phyloP scores from a whole-genome alignment of 176 grass and related monocot species.

The Oryza australiensis region DNA sequence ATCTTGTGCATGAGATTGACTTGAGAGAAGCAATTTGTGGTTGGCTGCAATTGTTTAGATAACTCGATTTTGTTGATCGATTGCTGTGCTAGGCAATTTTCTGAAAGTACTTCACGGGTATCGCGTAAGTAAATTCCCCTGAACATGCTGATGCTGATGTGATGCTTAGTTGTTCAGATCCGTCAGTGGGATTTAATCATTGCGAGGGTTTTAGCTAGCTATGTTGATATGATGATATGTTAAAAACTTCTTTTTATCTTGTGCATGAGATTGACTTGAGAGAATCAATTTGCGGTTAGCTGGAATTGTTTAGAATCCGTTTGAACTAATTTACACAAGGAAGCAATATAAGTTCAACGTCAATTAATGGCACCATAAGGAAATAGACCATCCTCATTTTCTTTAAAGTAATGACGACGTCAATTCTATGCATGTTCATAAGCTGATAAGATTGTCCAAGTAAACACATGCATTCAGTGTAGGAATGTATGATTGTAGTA shows the following conservation, averaged over 20 bases:
- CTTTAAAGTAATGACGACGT: not conserved
- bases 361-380: not conserved
- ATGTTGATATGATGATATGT: not conserved
- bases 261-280: not conserved
- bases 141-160: too few relatives aligned
- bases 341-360: not conserved
- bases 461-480: not conserved
- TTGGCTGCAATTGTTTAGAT: not conserved
- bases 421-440: not conserved
- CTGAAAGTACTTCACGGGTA: too few relatives aligned
- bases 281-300: not conserved
- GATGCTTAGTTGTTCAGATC: not conserved
- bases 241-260: not conserved
- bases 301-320: not conserved
- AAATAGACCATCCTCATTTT: not conserved
- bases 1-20: not conserved
- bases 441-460: constrained; percentile 15
- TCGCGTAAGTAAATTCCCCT: too few relatives aligned
- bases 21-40: not conserved
- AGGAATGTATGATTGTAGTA: constrained; percentile 3
- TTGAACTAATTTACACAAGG: not conserved
- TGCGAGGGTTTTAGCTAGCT: not conserved
- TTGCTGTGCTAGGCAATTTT: too few relatives aligned
- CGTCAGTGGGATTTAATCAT: not conserved
- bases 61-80: too few relatives aligned